Base-by-base conservation (phyloP, 345 rosid species). In the Salix caprea region DNA sequence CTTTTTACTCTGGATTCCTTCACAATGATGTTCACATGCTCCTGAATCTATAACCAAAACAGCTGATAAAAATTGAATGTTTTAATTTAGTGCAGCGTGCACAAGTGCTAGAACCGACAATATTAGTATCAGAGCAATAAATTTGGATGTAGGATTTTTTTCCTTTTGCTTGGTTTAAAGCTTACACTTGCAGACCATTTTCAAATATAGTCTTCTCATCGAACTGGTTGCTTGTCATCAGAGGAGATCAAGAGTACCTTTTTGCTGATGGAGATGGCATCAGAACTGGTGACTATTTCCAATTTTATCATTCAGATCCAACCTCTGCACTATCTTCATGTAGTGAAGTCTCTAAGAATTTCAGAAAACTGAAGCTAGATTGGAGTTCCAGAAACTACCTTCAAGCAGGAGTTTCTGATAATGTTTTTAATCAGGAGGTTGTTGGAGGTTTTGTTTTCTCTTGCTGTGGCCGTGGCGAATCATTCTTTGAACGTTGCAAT, bases 361-460 rank as follows among this genome's bases (percentile, higher is more conserved):
- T 94, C 62, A 81, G 74, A 78, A 82, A 82, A 44, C 84, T 80
- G 79, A 90, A 84, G 71, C 85, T 64, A 71, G 85, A 75, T 14
- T 77, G 77, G 76, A 76, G 23, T 66, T 65, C 81, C 15, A 70
- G 67, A 76, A 76, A 58, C 64, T 72, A 42, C 69, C 64, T 26
- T 52, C 50, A 56, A 19, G 71, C 32, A 70, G 71, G 62, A 14
- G 4, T 1, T 28, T 50, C 50, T 30, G 40, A 48, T 26, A 56
- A 39, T 48, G 74, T 21, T 4, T 78, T 24, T 19, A 84, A 77
- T 68, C 71, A 36, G 30, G 89, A 88, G 83, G 82, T 85, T 37
- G 70, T 91, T 54, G 99, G 97, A 78, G 94, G 99, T 46, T 88
- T 91, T 74, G 84, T 90, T 21, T 88, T 92, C 70, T 75, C 87